These are phyloP conservation scores for Tuber umbilicatum DNA, from an alignment of 495 filamentous ascomycete species.

Conservation along the genomic window DNA sequence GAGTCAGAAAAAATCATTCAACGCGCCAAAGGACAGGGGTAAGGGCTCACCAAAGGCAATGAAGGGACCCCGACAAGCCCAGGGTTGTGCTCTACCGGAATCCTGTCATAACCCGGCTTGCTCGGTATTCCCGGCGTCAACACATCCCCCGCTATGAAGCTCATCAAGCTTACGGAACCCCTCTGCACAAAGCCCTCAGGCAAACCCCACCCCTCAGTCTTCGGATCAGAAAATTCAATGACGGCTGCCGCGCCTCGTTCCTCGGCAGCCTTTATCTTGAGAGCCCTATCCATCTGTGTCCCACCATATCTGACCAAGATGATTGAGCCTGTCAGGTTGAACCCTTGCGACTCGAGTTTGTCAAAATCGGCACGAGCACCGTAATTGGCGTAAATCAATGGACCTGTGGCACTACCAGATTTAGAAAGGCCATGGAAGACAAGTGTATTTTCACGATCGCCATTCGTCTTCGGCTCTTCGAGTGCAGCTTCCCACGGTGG, in stretches of 20 bases:
- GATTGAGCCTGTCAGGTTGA: conserved; percentile 72
- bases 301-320: conserved; percentile 76
- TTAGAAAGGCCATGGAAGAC: conserved; percentile 86
- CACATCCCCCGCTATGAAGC: conserved; percentile 77
- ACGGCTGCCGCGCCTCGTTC: conserved; percentile 74
- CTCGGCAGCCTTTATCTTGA: conserved; percentile 89
- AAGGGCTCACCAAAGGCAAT: conserved; percentile 55
- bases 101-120: conserved; percentile 57
- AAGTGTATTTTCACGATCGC: conserved; percentile 53
- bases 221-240: conserved; percentile 85
- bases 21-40: not conserved
- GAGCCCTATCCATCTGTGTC: conserved; percentile 59
- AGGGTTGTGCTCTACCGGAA: conserved; percentile 61
- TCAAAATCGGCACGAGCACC: conserved; percentile 79
- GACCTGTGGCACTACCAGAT: conserved; percentile 81
- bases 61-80: conserved; percentile 79
- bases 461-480: conserved; percentile 54
- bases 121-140: conserved; percentile 83
- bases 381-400: conserved; percentile 90
- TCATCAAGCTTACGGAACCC: conserved; percentile 75
- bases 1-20: conserved; percentile 4
- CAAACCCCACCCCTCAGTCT: conserved; percentile 73
- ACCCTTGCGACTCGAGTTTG: conserved; percentile 58
- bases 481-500: conserved; percentile 75
- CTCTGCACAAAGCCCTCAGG: conserved; percentile 74